Base-by-base conservation (phyloP, 441 rosid genomes). In the Pelargonium myrrhifolium region DNA sequence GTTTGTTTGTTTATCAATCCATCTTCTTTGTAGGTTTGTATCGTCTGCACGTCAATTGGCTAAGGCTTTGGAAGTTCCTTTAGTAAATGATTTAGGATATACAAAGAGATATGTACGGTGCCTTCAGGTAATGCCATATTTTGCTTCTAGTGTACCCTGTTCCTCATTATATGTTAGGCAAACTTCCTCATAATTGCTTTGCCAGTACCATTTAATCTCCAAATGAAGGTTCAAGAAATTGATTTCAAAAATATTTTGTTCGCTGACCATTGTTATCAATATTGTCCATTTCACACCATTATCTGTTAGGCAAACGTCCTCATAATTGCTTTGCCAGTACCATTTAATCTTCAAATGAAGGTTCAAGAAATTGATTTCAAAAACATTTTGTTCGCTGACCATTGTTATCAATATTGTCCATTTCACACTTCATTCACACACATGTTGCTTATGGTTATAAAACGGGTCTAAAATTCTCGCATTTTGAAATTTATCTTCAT, bases 101-200 rank as follows among this genome's bases (percentile, higher is more conserved):
- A 92, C 99, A 9, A 95, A 95, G 80, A 85, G 97, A 92, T 95
- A 90, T 70, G 89, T 95, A 22, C 86, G 99, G 70, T 95, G 98
- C 73, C 92, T 95, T 76, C 98, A 95, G 98, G 99, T 95, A 72
- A 74, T 70, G 62, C 53, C 58, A 28, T 67, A 47, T 35, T 35
- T 35, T 35, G 8, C 6, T 35, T 35, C 39, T 35, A 35, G 28
- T 49, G 47, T 55, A 56, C 12, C 12, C 61, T 2, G 9, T 21
- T 10, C 61, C 21, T 11, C 21, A 17, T 21, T 21, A 17, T 56
- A 5, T 77, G 64, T 61, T 65, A 6, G 61, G 17, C 21, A 56
- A 3, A 8, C 9, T 56, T 21, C 31, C 3, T 49, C 56, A 14
- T 15, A n/a, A 49, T 49, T 11, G 61, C 61, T 8, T 21, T 53